Conservation (phyloP, 768 basidiomycete genomes). For the Lentinula boryana region DNA sequence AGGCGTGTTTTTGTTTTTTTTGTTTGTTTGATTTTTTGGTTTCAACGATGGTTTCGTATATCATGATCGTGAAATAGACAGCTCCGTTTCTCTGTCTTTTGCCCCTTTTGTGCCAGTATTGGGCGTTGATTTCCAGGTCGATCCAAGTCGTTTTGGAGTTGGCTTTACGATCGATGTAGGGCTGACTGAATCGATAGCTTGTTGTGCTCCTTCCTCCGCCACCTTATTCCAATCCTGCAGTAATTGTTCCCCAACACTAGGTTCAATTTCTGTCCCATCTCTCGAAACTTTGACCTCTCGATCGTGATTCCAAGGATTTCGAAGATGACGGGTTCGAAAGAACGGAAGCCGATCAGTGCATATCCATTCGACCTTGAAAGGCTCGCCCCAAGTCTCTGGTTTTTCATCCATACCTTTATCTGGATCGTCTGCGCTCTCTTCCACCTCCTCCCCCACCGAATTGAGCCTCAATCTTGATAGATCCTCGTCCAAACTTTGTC, state of each 20-base stretch:
- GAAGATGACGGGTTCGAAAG: constrained; percentile 65
- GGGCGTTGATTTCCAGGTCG: neutral
- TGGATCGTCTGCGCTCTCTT: constrained; percentile 29
- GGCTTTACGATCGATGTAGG: neutral
- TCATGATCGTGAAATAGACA: constrained; percentile 7
- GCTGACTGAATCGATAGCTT: neutral
- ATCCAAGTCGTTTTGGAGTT: constrained; percentile 4
- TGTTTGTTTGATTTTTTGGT: neutral
- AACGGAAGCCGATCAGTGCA: constrained; percentile 70
- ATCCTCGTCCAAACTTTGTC: neutral
- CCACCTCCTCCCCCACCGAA: constrained; percentile 27
- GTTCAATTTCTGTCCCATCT: constrained; percentile 92
- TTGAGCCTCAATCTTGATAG: constrained; percentile 6
- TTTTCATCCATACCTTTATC: constrained; percentile 18
- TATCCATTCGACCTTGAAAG: constrained; percentile 84
- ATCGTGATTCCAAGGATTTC: constrained; percentile 92
- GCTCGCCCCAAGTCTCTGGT: constrained; percentile 58
- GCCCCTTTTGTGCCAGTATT: neutral
- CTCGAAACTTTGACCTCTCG: constrained; percentile 76
- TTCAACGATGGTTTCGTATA: constrained; percentile 1
- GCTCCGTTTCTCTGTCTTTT: neutral
- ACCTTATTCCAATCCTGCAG: constrained; percentile 63
- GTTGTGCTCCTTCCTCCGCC: constrained; percentile 11
- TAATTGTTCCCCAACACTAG: constrained; percentile 58
- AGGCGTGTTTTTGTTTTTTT: neutral